Percentiles rank a stretch among this genome's conserved stretches.
Conservation (phyloP, 202 grass and related monocot species). For the Carex arenaria region DNA sequence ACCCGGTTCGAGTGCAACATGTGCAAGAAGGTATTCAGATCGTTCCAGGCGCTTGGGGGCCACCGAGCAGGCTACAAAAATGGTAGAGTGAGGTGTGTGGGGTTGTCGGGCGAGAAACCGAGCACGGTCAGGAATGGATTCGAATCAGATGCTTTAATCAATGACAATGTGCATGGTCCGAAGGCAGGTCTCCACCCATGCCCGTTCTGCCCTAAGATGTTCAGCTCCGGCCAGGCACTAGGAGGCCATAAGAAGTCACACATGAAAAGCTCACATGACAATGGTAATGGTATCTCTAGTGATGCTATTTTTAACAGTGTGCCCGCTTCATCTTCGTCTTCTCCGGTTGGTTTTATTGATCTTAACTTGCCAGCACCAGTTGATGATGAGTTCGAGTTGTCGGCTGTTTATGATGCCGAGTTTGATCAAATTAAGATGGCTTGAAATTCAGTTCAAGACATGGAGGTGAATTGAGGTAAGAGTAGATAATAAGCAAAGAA, state of each 20-base stretch:
- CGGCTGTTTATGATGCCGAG: constrained; percentile 67
- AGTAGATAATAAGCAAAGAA: constrained; percentile 21
- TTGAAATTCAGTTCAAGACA: not conserved
- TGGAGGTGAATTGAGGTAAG: not conserved
- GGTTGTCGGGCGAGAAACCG: not conserved
- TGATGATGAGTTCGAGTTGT: constrained; percentile 87
- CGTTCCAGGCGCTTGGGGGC: constrained; percentile 76
- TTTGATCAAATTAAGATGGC: constrained; percentile 31
- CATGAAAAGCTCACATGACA: constrained; percentile 12
- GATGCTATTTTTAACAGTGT: constrained; percentile 25
- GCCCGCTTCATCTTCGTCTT: constrained; percentile 28
- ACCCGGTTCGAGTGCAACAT: constrained; percentile 51
- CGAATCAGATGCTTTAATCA: not conserved
- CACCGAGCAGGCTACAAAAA: constrained; percentile 83
- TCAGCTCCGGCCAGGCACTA: constrained; percentile 79
- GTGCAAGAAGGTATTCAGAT: constrained; percentile 79
- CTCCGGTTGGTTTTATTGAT: constrained; percentile 41
- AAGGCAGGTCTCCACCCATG: constrained; percentile 46
- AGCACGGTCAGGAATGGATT: not conserved
- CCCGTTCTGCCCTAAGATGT: constrained; percentile 79
- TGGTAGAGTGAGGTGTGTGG: constrained; percentile 49
- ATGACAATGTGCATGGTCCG: not conserved
- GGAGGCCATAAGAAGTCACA: constrained; percentile 96
- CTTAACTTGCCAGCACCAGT: constrained; percentile 64
- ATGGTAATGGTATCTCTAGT: constrained; percentile 2